Conservation (phyloP, 805 yeast species). For the Candida montana region DNA sequence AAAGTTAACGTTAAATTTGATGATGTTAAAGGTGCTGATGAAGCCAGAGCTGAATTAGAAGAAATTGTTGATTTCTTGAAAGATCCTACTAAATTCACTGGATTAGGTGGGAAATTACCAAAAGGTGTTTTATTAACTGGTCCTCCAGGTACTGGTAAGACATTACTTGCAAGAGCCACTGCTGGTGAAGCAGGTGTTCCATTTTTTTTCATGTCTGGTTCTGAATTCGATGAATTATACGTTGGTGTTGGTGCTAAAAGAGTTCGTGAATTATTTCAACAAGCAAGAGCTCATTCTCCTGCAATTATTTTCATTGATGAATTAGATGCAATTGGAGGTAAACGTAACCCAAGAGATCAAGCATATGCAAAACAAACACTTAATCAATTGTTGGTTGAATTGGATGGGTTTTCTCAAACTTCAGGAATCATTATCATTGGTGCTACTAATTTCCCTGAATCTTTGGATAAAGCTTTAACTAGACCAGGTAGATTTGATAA, state of each 20-base stretch:
- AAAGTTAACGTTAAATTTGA: constrained; percentile 82
- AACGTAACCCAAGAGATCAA: constrained; percentile 94
- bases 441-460: constrained; percentile 97
- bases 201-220: constrained; percentile 96
- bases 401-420: constrained; percentile 91
- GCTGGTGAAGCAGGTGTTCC: constrained; percentile 99
- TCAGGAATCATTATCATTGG: constrained; percentile 94
- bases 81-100: constrained; percentile 94
- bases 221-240: constrained; percentile 95
- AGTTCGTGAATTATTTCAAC: constrained; percentile 87
- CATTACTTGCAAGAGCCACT: constrained; percentile 92
- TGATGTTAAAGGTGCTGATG: constrained; percentile 97
- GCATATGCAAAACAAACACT: constrained; percentile 97
- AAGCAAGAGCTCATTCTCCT: constrained; percentile 93
- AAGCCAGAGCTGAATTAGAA: constrained; percentile 94
- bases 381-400: constrained; percentile 90
- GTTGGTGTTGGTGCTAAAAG: constrained; percentile 99
- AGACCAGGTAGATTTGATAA: constrained; percentile 99
- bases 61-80: constrained; percentile 97
- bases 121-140: constrained; percentile 96
- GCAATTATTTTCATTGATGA: constrained; percentile 97
- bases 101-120: constrained; percentile 94
- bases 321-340: constrained; percentile 97
- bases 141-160: constrained; percentile 99
- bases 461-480: constrained; percentile 92